Base-by-base conservation (phyloP, 345 rosid species). In the Rhodomyrtus tomentosa region DNA sequence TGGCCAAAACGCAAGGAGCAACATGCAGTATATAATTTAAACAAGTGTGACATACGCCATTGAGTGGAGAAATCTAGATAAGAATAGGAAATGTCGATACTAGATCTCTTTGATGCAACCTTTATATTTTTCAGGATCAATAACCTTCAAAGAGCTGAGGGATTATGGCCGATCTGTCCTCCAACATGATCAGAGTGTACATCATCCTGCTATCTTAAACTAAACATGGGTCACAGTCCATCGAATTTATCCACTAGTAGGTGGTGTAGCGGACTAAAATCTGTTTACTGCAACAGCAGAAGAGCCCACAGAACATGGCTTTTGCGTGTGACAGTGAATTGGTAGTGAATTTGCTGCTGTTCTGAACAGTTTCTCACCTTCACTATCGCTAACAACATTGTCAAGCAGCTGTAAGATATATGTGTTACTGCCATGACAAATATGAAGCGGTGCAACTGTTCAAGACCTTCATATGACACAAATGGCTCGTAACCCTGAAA, bases 371-470 rank as follows among this genome's bases (percentile, higher is more conserved):
- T 42, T 27, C 50, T 38, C 89, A 97, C 99, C 98, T 97, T 97
- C 51, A 97, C 96, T 82, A 97, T 90, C 81, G 98, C 98, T 87
- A 97, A 92, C 88, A 97, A 86, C 98, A 97, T 95, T 54, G 98
- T 97, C 87, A 97, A 92, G 91, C 99, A 97, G 87, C 99, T 95
- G 91, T 95, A 97, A 81, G 95, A 91, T 59, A 97, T 83, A 86
- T 97, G 99, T 36, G 99, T 97, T 88, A 97, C 86, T 27, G 99
- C 98, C 99, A 97, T 97, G 90, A 97, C 92, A 88, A 95, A 97
- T 87, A 97, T 97, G 93, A 97, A 97, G 53, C 98, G 98, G 86
- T 97, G 98, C 92, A 97, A 86, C 86, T 95, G 98, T 88, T 97
- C 99, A 7, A 95, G 90, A 87, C 95, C 98, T 89, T 97, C 92